A percentile compares a stretch with the other conserved stretches of the same genome.
Conservation (phyloP, 1,284 basidiomycete genomes). For the Anthracocystis panici-leucophaei region DNA sequence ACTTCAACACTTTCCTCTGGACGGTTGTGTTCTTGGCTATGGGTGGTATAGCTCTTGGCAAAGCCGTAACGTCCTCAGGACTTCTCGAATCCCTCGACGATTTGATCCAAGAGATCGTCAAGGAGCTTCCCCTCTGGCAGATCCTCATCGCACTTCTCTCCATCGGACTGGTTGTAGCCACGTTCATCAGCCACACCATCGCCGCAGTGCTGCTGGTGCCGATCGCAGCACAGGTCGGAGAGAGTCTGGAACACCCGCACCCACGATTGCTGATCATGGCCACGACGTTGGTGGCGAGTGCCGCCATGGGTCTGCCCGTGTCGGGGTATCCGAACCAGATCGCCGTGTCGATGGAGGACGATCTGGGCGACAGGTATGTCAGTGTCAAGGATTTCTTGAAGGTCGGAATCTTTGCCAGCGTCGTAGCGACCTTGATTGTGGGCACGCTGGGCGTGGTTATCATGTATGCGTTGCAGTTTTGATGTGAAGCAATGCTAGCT, state of each 20-base stretch:
- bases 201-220: slow-evolving; percentile 95
- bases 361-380: slow-evolving; percentile 81
- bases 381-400: slow-evolving; percentile 81
- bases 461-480: slow-evolving; percentile 58
- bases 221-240: slow-evolving; percentile 90
- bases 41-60: slow-evolving; percentile 96
- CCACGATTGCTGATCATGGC: slow-evolving; percentile 69
- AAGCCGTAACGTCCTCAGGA: slow-evolving; percentile 91
- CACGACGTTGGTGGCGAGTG: slow-evolving; percentile 90
- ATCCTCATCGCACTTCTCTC: slow-evolving; percentile 86
- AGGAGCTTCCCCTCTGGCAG: slow-evolving; percentile 80
- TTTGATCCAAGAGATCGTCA: slow-evolving; percentile 78
- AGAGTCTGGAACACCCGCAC: slow-evolving; percentile 73
- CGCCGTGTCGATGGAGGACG: slow-evolving; percentile 87
- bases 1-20: slow-evolving; percentile 70
- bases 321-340: slow-evolving; percentile 89
- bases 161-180: slow-evolving; percentile 83
- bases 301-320: slow-evolving; percentile 98
- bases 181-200: slow-evolving; percentile 74
- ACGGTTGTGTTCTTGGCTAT: slow-evolving; percentile 74
- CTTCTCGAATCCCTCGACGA: slow-evolving; percentile 74
- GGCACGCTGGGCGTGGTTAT: slow-evolving; percentile 65
- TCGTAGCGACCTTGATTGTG: slow-evolving; percentile 79
- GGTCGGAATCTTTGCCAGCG: slow-evolving; percentile 90
- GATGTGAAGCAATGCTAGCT: not conserved